Conservation (phyloP, 768 basidiomycete genomes). For the Hortiboletus campestris region DNA sequence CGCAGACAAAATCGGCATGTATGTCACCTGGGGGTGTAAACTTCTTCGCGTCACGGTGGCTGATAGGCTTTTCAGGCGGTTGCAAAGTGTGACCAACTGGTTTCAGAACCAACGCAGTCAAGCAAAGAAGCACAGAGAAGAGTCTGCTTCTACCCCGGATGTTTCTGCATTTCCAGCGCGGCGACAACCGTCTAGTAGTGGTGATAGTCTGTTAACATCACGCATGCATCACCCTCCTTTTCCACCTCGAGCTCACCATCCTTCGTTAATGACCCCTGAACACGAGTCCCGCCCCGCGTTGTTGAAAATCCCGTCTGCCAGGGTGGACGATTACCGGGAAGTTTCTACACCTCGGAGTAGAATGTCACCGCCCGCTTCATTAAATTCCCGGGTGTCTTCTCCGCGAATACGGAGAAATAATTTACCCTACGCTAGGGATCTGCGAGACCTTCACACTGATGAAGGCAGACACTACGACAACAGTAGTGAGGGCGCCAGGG, state of each 20-base stretch:
- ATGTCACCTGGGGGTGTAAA: constrained; percentile 34
- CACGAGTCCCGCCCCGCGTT: constrained; percentile 14
- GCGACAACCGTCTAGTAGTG: constrained; percentile 15
- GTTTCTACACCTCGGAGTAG: constrained; percentile 25
- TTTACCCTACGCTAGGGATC: constrained; percentile 28
- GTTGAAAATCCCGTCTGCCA: constrained; percentile 12
- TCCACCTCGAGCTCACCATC: constrained; percentile 31
- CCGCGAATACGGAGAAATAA: constrained; percentile 29
- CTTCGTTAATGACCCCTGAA: constrained; percentile 28
- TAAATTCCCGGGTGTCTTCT: constrained; percentile 27
- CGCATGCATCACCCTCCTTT: constrained; percentile 12
- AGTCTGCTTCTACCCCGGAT: constrained; percentile 32
- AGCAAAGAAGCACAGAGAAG: constrained; percentile 69
- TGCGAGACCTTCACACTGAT: constrained; percentile 26
- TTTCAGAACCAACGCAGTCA: constrained; percentile 84
- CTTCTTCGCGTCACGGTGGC: constrained; percentile 18
- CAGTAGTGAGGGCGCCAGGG: constrained; percentile 18
- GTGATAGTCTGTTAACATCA: constrained; percentile 8
- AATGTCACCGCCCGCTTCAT: constrained; percentile 32
- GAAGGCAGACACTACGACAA: constrained; percentile 25
- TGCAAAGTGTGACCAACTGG: constrained; percentile 82
- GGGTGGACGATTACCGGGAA: constrained; percentile 19
- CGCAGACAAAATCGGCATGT: constrained; percentile 74
- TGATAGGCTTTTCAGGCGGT: constrained; percentile 53
- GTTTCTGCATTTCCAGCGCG: constrained; percentile 4